Evolutionary conservation across 2,329 filamentous ascomycete genomes (phyloP), one percentile per base, ranked within the genome.

Genomic region (Coleophoma eucalyptorum): DNA sequence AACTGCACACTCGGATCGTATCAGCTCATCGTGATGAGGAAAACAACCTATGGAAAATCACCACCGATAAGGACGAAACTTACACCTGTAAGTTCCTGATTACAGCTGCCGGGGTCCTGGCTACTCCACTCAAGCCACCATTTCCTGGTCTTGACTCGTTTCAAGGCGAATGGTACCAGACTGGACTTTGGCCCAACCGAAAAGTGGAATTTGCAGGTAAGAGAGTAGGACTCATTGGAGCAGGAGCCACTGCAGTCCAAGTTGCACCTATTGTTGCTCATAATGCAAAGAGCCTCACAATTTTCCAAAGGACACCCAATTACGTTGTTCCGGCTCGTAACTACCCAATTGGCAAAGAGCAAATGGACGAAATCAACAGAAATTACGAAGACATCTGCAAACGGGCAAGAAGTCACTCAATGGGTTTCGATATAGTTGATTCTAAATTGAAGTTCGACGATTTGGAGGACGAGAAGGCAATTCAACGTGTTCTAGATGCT

Each of bases 221-320:
- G 38, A n/a, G 43, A 43, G 50, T 58, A n/a, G 50, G 35, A 5
- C 26, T 50, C 13, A 53, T 59, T 21, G 57, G 57, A 4, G 55
- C 46, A 49, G 67, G 42, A 57, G 49, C 57, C 50, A 42, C 61
- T 59, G 33, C 64, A 54, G 49, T 57, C 20, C 57, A 59, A 43
- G 43, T 57, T 15, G 45, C 51, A 20, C 55, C 50, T 35, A 48
- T 32, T 13, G 41, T 57, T 66, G 16, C 64, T 58, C 11, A 67
- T 65, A 3, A 71, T 67, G 0, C 72, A 70, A 46, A 61, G 64
- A 4, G 64, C n/a, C 48, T 69, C 40, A 67, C 62, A 2, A 75
- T 83, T 2, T 83, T 81, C 58, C 75, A 83, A 51, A 70, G 81
- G 12, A 83, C 75, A 3, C 78, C 80, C 0, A 83, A 80, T 43